Conservation (phyloP, 805 yeast species). For the Saccharomycopsis sp. region DNA sequence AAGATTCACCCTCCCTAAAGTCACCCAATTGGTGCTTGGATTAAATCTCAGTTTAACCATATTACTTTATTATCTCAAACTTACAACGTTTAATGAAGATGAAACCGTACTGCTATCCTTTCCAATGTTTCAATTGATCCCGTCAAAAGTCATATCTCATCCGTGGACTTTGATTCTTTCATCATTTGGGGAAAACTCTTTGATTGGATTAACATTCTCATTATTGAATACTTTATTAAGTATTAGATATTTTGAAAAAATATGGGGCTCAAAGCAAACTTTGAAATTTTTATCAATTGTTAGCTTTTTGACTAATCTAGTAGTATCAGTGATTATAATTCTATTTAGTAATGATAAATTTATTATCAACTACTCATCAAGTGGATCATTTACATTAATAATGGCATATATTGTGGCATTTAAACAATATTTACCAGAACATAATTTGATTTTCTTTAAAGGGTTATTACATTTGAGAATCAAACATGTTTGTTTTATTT, state of each 20-base stretch:
- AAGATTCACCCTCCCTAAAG: constrained; percentile 7
- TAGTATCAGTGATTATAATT: constrained; percentile 27
- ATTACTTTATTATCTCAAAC: constrained; percentile 3
- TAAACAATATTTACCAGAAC: constrained; percentile 57
- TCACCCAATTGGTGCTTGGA: constrained; percentile 5
- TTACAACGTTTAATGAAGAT: too few relatives aligned
- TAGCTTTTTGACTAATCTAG: constrained; percentile 45
- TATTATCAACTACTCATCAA: constrained; percentile 29
- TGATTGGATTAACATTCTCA: constrained; percentile 37
- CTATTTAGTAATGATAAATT: constrained; percentile 8
- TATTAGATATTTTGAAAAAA: constrained; percentile 54
- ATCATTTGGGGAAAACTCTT: constrained; percentile 50
- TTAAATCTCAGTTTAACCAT: constrained; percentile 3
- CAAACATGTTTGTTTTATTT: constrained; percentile 52
- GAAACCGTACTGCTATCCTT: too few relatives aligned
- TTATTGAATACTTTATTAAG: constrained; percentile 41
- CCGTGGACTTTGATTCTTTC: constrained; percentile 61
- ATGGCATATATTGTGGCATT: constrained; percentile 53
- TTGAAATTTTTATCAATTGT: constrained; percentile 35
- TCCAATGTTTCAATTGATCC: constrained; percentile 56
- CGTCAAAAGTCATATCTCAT: constrained; percentile 39
- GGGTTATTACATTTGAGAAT: constrained; percentile 42
- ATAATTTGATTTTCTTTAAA: constrained; percentile 39
- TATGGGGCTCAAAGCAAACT: constrained; percentile 51
- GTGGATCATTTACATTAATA: constrained; percentile 43